A percentile compares a stretch with the other conserved stretches of the same genome.
phyloP scores from a whole-genome alignment of 2,329 filamentous ascomycete genomes.

The Zasmidium citrigriseum region DNA sequence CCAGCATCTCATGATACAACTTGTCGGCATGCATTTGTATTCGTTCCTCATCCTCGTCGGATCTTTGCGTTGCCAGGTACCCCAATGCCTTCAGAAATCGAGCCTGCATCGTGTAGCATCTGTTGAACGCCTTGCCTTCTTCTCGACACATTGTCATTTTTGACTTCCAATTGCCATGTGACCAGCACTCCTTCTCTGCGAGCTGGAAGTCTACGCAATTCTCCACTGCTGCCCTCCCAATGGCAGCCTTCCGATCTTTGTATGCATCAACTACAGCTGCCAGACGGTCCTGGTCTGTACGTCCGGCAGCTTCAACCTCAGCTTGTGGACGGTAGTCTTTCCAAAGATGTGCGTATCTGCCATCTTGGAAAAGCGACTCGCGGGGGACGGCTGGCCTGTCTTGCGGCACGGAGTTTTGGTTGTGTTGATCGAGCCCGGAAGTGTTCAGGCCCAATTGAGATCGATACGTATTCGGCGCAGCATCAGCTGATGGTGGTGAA shows the following conservation, averaged over 20 bases:
- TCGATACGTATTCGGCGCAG: constrained; percentile 33
- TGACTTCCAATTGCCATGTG: constrained; percentile 66
- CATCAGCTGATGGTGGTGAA: constrained; percentile 28
- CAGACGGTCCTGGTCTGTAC: constrained; percentile 78
- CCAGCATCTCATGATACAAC: constrained; percentile 83
- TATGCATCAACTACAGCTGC: constrained; percentile 78
- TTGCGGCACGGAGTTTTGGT: constrained; percentile 23
- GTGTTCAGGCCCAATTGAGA: constrained; percentile 31
- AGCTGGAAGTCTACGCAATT: constrained; percentile 90
- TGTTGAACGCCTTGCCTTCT: constrained; percentile 75
- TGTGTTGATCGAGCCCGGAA: constrained; percentile 23
- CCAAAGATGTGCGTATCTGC: constrained; percentile 85
- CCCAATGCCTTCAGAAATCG: constrained; percentile 89
- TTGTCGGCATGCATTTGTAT: constrained; percentile 94
- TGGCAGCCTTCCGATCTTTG: constrained; percentile 76
- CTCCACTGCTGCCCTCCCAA: constrained; percentile 82
- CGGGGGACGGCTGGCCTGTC: constrained; percentile 43
- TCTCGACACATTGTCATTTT: constrained; percentile 77
- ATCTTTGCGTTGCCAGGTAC: constrained; percentile 70
- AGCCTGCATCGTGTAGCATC: constrained; percentile 88
- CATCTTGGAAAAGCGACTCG: constrained; percentile 66
- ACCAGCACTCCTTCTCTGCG: constrained; percentile 80
- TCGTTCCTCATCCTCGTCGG: constrained; percentile 72
- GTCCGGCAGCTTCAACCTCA: constrained; percentile 67
- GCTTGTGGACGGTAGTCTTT: constrained; percentile 78